Percentiles rank a stretch among this genome's conserved stretches.
phyloP scores from a whole-genome alignment of 78 protist species.

The Monocercomonoides exilis region DNA sequence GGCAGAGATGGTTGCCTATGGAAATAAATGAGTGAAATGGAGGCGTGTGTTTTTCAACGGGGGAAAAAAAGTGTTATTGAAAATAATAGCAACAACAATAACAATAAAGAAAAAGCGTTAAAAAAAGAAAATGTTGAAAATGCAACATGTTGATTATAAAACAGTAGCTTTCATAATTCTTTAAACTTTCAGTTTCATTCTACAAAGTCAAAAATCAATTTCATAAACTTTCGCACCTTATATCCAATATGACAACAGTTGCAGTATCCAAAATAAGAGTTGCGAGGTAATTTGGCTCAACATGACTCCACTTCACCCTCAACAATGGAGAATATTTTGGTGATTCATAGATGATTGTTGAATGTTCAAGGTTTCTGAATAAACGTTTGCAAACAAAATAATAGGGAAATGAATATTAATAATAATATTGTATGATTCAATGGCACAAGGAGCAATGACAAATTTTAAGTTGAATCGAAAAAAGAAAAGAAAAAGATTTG shows the following conservation, averaged over 20 bases:
- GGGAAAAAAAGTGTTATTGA: too few relatives aligned
- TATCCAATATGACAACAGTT: constrained; percentile 68
- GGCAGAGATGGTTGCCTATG: constrained; percentile 80
- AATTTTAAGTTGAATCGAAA: neutral
- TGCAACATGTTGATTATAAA: neutral
- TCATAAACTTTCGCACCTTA: constrained; percentile 19
- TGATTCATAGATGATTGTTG: constrained; percentile 90
- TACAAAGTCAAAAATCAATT: neutral
- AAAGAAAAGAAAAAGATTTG: neutral
- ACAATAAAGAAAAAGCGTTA: neutral
- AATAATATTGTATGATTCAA: neutral
- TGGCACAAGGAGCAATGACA: too few relatives aligned
- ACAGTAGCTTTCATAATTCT: too few relatives aligned
- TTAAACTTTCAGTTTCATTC: neutral
- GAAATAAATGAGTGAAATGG: neutral
- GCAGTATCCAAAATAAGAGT: constrained; percentile 66
- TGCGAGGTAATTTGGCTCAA: constrained; percentile 83
- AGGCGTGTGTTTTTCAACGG: neutral
- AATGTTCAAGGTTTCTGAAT: constrained; percentile 75
- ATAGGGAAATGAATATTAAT: neutral
- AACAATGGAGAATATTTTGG: constrained; percentile 65
- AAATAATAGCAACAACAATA: neutral
- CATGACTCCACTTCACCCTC: constrained; percentile 87
- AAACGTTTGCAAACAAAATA: neutral
- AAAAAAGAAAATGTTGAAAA: neutral